Evolutionary conservation across 2,329 filamentous ascomycete genomes (phyloP).

Genomic region (Aspergillus intermedius): DNA sequence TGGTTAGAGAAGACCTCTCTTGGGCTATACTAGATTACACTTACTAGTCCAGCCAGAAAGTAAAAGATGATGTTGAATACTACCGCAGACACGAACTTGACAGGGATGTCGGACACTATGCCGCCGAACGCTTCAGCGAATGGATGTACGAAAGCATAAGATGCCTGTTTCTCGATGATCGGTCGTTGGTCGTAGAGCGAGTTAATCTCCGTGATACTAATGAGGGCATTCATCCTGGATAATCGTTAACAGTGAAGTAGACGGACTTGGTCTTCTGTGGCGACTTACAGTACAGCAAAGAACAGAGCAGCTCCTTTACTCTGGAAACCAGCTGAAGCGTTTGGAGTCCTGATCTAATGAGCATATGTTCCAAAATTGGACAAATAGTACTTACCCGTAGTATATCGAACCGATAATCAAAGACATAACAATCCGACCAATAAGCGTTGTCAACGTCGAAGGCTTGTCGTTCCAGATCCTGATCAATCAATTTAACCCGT

Average conservation of each 20-base stretch:
- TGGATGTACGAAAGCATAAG: constrained; percentile 86
- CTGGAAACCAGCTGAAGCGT: constrained; percentile 66
- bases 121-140: constrained; percentile 79
- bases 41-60: constrained; percentile 70
- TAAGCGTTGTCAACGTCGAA: constrained; percentile 60
- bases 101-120: constrained; percentile 79
- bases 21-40: background rate
- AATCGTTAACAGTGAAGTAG: background rate
- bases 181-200: constrained; percentile 83
- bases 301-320: constrained; percentile 72
- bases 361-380: background rate
- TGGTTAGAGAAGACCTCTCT: background rate
- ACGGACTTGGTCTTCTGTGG: constrained; percentile 22
- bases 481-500: background rate
- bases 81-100: constrained; percentile 67
- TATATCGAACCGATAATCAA: constrained; percentile 63
- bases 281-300: constrained; percentile 79
- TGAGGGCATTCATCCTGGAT: constrained; percentile 46
- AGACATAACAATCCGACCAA: constrained; percentile 65
- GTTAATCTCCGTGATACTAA: constrained; percentile 68
- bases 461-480: constrained; percentile 67
- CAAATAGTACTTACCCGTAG: constrained; percentile 17
- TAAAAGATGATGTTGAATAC: constrained; percentile 77
- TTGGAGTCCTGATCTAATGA: constrained; percentile 61
- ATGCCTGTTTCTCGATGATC: constrained; percentile 84